Evolutionary conservation across 495 filamentous ascomycete genomes (phyloP).

Genomic region (Aspergillus affinis): DNA sequence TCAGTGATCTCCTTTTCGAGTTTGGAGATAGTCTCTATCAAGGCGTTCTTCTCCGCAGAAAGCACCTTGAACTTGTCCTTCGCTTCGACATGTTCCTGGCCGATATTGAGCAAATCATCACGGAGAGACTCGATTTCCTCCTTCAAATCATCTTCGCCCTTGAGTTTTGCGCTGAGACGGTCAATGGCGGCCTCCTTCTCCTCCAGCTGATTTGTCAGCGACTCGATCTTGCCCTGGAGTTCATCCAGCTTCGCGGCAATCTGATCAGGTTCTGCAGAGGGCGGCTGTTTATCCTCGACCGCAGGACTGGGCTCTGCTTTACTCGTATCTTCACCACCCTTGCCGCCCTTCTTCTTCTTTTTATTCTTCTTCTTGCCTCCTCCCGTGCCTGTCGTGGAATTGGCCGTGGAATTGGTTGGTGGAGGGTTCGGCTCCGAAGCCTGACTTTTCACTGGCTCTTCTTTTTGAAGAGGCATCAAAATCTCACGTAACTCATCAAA

Average conservation of each 20-base stretch:
- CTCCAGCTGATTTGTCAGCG: conserved; percentile 60
- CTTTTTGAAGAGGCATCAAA: conserved; percentile 23
- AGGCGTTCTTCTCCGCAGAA: conserved; percentile 54
- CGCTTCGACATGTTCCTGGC: conserved; percentile 77
- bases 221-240: conserved; percentile 51
- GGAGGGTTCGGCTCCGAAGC: conserved; percentile 18
- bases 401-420: conserved; percentile 22
- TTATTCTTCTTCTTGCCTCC: conserved; percentile 69
- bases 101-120: conserved; percentile 72
- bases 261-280: conserved; percentile 25
- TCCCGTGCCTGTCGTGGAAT: conserved; percentile 21
- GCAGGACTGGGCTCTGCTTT: conserved; percentile 31
- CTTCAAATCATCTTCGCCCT: conserved; percentile 72
- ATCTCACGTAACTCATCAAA: conserved; percentile 41
- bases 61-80: conserved; percentile 76
- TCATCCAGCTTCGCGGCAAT: conserved; percentile 34
- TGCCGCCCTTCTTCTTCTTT: conserved; percentile 85
- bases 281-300: conserved; percentile 18
- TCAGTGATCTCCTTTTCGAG: conserved; percentile 64
- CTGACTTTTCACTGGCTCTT: conserved; percentile 10
- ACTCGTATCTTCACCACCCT: conserved; percentile 41
- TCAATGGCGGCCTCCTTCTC: conserved; percentile 73
- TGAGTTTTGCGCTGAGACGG: conserved; percentile 60
- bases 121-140: conserved; percentile 86
- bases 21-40: conserved; percentile 63